Evolutionary conservation across 441 rosid species (phyloP).

Genomic region (Gossypium aridum): DNA sequence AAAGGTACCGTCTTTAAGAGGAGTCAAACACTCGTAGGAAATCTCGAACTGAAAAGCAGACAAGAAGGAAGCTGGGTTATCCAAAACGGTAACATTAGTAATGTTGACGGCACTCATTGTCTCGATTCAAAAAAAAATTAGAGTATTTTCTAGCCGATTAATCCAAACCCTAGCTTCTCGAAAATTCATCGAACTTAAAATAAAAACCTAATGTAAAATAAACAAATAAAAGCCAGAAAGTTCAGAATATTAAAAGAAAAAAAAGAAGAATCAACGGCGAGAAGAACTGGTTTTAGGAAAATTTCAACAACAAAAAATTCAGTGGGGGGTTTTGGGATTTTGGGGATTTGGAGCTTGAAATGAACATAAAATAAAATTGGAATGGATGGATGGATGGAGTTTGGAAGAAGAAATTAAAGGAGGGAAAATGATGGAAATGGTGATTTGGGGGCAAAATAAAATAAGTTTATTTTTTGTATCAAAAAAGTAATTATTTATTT

Average conservation of each 20-base stretch:
- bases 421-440: not conserved
- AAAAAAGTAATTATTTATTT: not conserved
- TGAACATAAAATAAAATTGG: not conserved
- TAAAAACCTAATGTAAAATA: not conserved
- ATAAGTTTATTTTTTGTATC: not conserved
- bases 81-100: conserved; percentile 83
- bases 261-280: not conserved
- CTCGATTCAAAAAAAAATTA: not conserved
- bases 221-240: not conserved
- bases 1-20: conserved; percentile 82
- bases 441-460: not conserved
- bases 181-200: conserved; percentile 22
- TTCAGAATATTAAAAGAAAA: not conserved
- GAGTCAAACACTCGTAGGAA: conserved; percentile 90
- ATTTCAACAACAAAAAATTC: not conserved
- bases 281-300: not conserved
- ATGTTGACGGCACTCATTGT: conserved; percentile 88
- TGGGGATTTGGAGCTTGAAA: not conserved
- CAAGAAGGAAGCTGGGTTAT: conserved; percentile 82
- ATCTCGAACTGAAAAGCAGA: conserved; percentile 94
- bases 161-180: conserved; percentile 18
- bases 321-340: not conserved
- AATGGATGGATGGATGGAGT: not conserved
- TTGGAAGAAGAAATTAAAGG: not conserved
- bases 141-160: not conserved